Evolutionary conservation across 306 rosid genomes (phyloP).

Genomic region (Lathyrus tuberosus): DNA sequence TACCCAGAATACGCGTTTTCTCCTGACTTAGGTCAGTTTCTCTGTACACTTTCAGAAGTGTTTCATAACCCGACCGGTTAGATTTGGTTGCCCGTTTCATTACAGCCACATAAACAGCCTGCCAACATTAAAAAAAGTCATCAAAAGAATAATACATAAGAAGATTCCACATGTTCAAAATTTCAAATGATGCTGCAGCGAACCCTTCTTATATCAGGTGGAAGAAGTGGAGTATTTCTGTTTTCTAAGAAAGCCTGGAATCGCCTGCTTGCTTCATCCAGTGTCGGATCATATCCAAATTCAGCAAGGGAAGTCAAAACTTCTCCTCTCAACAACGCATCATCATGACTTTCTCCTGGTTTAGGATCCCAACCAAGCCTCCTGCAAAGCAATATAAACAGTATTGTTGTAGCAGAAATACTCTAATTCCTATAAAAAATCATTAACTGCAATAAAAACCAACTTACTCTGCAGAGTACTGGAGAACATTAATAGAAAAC

Average conservation of each 20-base stretch:
- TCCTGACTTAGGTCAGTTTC: conserved; percentile 90
- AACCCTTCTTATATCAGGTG: conserved; percentile 92
- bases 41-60: conserved; percentile 75
- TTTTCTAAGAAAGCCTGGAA: conserved; percentile 74
- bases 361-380: conserved; percentile 96
- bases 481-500: conserved; percentile 66
- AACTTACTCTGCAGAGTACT: conserved; percentile 81
- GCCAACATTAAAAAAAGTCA: conserved; percentile 50
- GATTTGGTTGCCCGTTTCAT: conserved; percentile 66
- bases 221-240: conserved; percentile 81
- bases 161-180: conserved; percentile 11
- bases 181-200: conserved; percentile 34
- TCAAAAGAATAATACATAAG: conserved; percentile 22
- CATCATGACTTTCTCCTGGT: conserved; percentile 58
- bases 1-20: conserved; percentile 88
- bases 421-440: conserved; percentile 11
- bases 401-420: conserved; percentile 21
- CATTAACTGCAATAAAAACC: conserved; percentile 11
- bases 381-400: conserved; percentile 54
- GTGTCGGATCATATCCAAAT: conserved; percentile 74
- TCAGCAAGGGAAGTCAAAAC: conserved; percentile 75
- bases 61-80: conserved; percentile 66
- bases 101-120: conserved; percentile 87
- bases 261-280: conserved; percentile 79
- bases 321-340: conserved; percentile 96